These are phyloP conservation scores for Pichia sp. DNA, from an alignment of 1,139 yeast genomes.

Conservation along the genomic window DNA sequence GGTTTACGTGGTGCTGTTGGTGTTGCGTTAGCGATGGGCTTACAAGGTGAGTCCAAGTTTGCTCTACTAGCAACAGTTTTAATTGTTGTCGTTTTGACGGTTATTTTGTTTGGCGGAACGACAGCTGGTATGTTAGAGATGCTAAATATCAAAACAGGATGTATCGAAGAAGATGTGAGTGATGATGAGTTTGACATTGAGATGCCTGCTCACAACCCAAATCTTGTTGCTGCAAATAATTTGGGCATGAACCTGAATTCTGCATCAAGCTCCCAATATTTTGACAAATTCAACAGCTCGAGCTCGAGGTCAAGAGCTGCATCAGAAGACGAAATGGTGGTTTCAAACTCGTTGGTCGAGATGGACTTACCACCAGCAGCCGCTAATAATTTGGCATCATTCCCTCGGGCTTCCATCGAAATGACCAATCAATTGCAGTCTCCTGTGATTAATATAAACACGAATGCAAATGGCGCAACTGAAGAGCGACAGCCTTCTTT, in stretches of 20 bases:
- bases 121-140: slow-evolving; percentile 98
- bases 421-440: slow-evolving; percentile 1
- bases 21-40: slow-evolving; percentile 96
- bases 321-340: slow-evolving; percentile 34
- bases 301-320: slow-evolving; percentile 25
- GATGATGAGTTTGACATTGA: slow-evolving; percentile 97
- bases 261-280: slow-evolving; percentile 21
- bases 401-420: slow-evolving; percentile 10
- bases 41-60: slow-evolving; percentile 90
- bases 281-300: slow-evolving; percentile 17
- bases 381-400: slow-evolving; percentile 3
- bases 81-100: slow-evolving; percentile 94
- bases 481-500: not conserved
- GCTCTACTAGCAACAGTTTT: slow-evolving; percentile 89
- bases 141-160: slow-evolving; percentile 87
- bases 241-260: slow-evolving; percentile 1
- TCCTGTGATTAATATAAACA: slow-evolving; percentile 7
- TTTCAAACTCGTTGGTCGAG: slow-evolving; percentile 32
- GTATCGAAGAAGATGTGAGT: slow-evolving; percentile 72
- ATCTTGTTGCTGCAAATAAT: not conserved
- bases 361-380: slow-evolving; percentile 32
- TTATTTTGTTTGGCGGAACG: slow-evolving; percentile 95
- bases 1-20: slow-evolving; percentile 99
- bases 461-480: not conserved
- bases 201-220: slow-evolving; percentile 45